Evolutionary conservation across 768 basidiomycete species (phyloP), one percentile per base, ranked within the genome.

Genomic region (Tricholoma sp.): DNA sequence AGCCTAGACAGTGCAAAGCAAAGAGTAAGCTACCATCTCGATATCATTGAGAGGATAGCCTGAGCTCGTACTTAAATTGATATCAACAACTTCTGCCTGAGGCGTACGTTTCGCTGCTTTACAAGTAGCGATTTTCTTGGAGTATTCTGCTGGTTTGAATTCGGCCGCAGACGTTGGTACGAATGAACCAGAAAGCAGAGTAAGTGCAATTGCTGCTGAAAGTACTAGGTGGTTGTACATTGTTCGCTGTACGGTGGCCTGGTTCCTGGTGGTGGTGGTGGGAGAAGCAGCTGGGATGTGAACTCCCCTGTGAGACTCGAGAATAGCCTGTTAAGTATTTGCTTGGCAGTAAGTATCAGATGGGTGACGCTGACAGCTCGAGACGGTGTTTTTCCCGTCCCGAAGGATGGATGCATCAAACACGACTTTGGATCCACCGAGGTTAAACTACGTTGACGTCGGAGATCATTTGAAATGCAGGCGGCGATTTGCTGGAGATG

Each of bases 11-110:
- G 13, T 31, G 28, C 11, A n/a, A 10, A 51, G 17, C 15, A 20
- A 7, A 33, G 8, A 42, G 36, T 32, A 50, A 42, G 17, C 15
- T 18, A 15, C 47, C 17, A 53, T 20, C 20, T 32, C 44, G 2
- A 18, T 32, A 24, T 12, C 20, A 20, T 17, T 20, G n/a, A 24
- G 28, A 18, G 13, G 1, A 31, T 9, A 54, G 2, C 3, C 41
- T 24, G 12, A 48, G 51, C 6, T 62, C 80, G 55, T 58, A 84
- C 83, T 73, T 3, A 85, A 72, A 11, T 72, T 56, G 20, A 84
- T 75, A 47, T 77, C 66, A 13, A 79, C 70, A 13, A 61, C 57
- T 55, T 73, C 66, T 49, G 65, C 62, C 42, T 62, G 49, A 2
- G 61, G 62, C 1, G 49, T 67, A 39, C 80, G 73, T 56, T 76